Evolutionary conservation across 1,139 yeast genomes (phyloP), one percentile per base, ranked within the genome.

Genomic region (Nadsonia commutata): DNA sequence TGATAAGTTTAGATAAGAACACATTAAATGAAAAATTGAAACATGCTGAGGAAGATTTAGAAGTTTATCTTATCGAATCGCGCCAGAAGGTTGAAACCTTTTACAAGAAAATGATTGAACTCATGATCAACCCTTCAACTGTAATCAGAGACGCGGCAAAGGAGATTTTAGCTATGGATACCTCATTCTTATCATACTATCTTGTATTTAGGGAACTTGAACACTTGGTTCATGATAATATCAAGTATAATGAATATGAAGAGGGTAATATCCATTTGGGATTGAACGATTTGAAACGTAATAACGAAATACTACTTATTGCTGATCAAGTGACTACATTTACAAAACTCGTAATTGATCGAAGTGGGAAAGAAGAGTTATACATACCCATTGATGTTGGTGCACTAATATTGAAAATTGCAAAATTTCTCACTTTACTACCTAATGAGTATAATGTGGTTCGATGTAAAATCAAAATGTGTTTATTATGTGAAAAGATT

Each of bases 391-490:
- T 65, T n/a, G 69, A 65, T 33, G 53, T 71, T 22, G 54, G 70
- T 3, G 57, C 62, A 4, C 53, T 67, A 48, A 66, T 65, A 6
- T 56, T 63, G 27, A 51, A 62, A 18, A 55, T 69, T 23, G 61
- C 64, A 18, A 49, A 52, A n/a, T 57, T 63, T 38, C 57, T 67
- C 50, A 56, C 71, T 56, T 49, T 51, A 53, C 67, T 54, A 48
- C 58, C 51, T 43, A 65, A 63, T 42, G 54, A 64, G 2, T 27
- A 27, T 9, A 66, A 67, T 19, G 61, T 70, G 42, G 66, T 53
- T 44, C 52, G 77, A 46, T 63, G 80, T 36, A 72, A 75, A 47
- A 69, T 79, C 44, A 68, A 80, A 45, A 69, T 77, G 52, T 76
- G 84, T 46, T 73, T 75, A 50, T 62, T 78, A 50, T 65, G 69